phyloP scores from a whole-genome alignment of 768 basidiomycete species.

The Gloeophyllum trabeum region DNA sequence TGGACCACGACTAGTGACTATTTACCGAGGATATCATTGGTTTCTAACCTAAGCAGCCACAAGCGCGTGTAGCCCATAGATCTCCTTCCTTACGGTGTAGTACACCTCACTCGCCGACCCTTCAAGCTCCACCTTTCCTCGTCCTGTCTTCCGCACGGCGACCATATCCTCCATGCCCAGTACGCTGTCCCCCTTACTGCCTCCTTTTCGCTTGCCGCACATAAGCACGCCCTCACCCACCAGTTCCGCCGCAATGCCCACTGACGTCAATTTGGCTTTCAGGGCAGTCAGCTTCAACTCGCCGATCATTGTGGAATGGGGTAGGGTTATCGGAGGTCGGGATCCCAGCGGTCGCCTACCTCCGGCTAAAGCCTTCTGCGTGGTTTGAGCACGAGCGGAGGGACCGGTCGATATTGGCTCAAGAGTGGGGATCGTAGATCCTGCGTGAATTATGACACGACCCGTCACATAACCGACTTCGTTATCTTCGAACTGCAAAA shows the following conservation, averaged over 20 bases:
- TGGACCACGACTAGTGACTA: too few relatives aligned
- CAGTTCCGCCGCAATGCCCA: slow-evolving; percentile 84
- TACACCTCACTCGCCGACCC: slow-evolving; percentile 84
- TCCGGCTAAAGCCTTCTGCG: slow-evolving; percentile 11
- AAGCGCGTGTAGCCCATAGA: slow-evolving; percentile 85
- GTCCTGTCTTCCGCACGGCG: slow-evolving; percentile 78
- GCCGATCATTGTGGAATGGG: slow-evolving; percentile 93
- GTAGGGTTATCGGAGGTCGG: slow-evolving; percentile 56
- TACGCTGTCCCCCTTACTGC: too few relatives aligned
- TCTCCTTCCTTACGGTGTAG: slow-evolving; percentile 79
- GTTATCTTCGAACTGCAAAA: slow-evolving; percentile 85
- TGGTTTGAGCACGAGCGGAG: slow-evolving; percentile 1
- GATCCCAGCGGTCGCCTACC: slow-evolving; percentile 44
- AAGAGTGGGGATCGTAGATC: slow-evolving; percentile 81
- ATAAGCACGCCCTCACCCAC: slow-evolving; percentile 96
- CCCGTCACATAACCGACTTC: slow-evolving; percentile 92
- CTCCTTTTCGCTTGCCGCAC: slow-evolving; percentile 45
- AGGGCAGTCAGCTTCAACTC: slow-evolving; percentile 88
- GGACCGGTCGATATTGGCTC: slow-evolving; percentile 60
- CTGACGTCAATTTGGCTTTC: slow-evolving; percentile 63
- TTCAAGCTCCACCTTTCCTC: slow-evolving; percentile 82
- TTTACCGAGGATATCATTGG: too few relatives aligned
- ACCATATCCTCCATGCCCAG: slow-evolving; percentile 58
- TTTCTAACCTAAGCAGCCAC: too few relatives aligned
- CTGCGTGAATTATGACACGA: slow-evolving; percentile 73